phyloP scores from a whole-genome alignment of 2,329 filamentous ascomycete species.

The Ustulina deusta region DNA sequence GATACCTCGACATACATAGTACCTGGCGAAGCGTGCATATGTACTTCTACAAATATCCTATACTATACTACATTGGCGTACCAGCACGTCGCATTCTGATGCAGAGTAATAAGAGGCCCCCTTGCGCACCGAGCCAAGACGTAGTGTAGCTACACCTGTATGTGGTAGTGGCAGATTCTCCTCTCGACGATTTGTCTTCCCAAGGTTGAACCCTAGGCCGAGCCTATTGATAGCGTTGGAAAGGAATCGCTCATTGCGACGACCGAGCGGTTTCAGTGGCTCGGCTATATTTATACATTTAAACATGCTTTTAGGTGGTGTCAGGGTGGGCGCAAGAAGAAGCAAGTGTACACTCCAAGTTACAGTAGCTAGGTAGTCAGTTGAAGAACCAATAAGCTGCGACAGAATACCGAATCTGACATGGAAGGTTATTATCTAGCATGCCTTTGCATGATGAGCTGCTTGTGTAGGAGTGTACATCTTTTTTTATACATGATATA shows the following conservation, averaged over 20 bases:
- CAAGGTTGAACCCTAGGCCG: neutral
- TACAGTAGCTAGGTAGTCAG: conserved; percentile 21
- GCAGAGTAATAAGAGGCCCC: neutral
- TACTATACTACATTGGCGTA: conserved; percentile 6
- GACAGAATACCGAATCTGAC: neutral
- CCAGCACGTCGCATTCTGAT: conserved; percentile 8
- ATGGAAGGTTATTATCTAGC: conserved; percentile 22
- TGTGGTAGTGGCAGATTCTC: neutral
- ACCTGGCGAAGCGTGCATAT: neutral
- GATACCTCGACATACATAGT: conserved; percentile 17
- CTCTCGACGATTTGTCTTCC: neutral
- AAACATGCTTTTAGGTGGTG: conserved; percentile 5
- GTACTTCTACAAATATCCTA: neutral
- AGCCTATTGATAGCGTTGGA: conserved; percentile 8
- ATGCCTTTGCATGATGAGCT: neutral
- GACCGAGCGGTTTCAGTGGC: conserved; percentile 8
- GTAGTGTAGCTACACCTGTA: too few species aligned
- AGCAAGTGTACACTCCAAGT: conserved; percentile 19
- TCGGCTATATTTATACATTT: conserved; percentile 22
- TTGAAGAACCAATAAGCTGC: conserved; percentile 20
- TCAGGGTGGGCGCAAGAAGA: conserved; percentile 5
- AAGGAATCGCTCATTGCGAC: neutral
- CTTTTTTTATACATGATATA: conserved; percentile 7
- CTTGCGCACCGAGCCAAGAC: conserved; percentile 23
- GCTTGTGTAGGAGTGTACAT: neutral